phyloP scores from a whole-genome alignment of 2,329 filamentous ascomycete genomes.

The Pseudogymnoascus sp. region DNA sequence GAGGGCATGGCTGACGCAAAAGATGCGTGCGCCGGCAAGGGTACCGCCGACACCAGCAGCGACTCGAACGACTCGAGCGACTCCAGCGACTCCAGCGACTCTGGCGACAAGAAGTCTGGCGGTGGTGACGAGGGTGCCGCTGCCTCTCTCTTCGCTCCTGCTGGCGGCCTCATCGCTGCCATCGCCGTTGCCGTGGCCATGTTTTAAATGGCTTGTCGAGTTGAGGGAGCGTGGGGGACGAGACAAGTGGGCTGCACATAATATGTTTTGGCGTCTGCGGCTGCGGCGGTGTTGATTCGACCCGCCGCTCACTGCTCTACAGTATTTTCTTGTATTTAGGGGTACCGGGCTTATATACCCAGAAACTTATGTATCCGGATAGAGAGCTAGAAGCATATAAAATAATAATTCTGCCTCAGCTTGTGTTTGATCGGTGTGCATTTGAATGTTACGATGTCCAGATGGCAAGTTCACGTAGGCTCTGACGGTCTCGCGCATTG shows the following conservation, averaged over 20 bases:
- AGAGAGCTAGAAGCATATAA: background rate
- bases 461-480: background rate
- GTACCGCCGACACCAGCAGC: background rate
- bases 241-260: background rate
- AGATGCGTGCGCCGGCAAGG: no score
- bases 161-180: background rate
- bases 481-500: background rate
- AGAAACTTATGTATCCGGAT: background rate
- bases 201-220: background rate
- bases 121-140: background rate
- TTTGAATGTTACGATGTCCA: background rate
- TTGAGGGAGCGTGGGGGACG: background rate
- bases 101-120: background rate
- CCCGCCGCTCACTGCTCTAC: conserved; percentile 3
- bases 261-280: background rate
- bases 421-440: background rate
- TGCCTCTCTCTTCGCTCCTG: background rate
- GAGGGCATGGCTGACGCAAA: no score
- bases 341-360: background rate
- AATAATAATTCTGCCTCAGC: background rate
- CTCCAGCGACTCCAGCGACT: background rate
- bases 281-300: background rate
- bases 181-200: background rate
- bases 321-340: background rate
- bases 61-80: background rate